Evolutionary conservation across 805 yeast species (phyloP).

Genomic region (Metschnikowia peoriensis): DNA sequence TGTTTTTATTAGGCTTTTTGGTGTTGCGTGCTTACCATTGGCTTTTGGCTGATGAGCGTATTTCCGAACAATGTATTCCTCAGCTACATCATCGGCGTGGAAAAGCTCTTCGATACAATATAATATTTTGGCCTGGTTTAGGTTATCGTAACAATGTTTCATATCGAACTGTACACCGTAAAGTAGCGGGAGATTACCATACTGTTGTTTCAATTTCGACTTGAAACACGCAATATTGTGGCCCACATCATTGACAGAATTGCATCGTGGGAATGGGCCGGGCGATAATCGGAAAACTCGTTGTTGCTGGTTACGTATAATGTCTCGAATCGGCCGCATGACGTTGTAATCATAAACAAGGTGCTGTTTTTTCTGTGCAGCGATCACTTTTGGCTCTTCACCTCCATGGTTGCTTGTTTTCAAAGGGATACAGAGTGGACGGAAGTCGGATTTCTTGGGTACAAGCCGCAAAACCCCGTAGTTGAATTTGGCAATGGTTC

Average conservation of each 20-base stretch:
- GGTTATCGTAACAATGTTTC: constrained; percentile 70
- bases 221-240: constrained; percentile 38
- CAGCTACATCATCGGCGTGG: constrained; percentile 7
- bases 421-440: constrained; percentile 58
- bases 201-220: constrained; percentile 6
- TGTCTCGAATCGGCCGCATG: constrained; percentile 42
- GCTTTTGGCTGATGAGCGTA: not conserved
- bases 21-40: not conserved
- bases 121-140: constrained; percentile 49
- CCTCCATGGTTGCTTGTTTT: not conserved
- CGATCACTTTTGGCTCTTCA: not conserved
- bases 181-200: constrained; percentile 32
- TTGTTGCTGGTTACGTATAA: constrained; percentile 20
- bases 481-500: constrained; percentile 10
- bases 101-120: constrained; percentile 29
- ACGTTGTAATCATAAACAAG: constrained; percentile 32
- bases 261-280: constrained; percentile 28
- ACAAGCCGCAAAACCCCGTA: constrained; percentile 49
- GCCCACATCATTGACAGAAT: constrained; percentile 49
- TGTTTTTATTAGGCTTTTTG: constrained; percentile 12
- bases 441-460: constrained; percentile 61
- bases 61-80: constrained; percentile 13
- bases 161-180: constrained; percentile 73
- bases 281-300: not conserved
- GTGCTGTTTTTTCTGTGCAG: constrained; percentile 32